These are phyloP conservation scores for Leccinum subtestaceum DNA, from an alignment of 768 basidiomycete genomes.

Conservation along the genomic window DNA sequence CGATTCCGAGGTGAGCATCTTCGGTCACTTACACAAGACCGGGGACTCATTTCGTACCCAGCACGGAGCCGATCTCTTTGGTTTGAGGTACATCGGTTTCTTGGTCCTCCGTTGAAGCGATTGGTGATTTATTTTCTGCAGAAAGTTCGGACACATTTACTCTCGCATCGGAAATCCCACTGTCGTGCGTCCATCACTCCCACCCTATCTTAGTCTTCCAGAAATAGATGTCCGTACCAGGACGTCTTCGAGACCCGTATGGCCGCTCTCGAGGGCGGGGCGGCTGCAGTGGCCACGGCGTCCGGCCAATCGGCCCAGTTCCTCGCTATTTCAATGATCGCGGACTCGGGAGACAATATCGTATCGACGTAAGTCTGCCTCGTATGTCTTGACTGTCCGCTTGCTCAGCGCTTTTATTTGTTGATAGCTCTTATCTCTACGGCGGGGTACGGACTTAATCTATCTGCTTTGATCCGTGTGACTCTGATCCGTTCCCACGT, in stretches of 20 bases:
- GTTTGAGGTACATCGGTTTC: constrained; percentile 34
- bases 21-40: neutral
- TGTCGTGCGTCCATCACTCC: constrained; percentile 36
- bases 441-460: constrained; percentile 46
- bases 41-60: constrained; percentile 17
- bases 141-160: constrained; percentile 49
- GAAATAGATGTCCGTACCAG: constrained; percentile 26
- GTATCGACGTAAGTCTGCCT: constrained; percentile 46
- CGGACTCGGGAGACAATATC: constrained; percentile 60
- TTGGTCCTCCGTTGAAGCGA: neutral
- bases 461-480: neutral
- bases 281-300: constrained; percentile 53
- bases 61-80: constrained; percentile 59
- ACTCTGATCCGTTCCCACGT: neutral
- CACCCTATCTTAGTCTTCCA: neutral
- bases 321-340: constrained; percentile 53
- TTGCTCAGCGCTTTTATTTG: neutral
- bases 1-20: constrained; percentile 40
- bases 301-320: constrained; percentile 66
- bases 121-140: constrained; percentile 11
- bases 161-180: constrained; percentile 58
- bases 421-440: constrained; percentile 47
- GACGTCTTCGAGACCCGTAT: constrained; percentile 67
- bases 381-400: neutral
- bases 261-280: constrained; percentile 61